Base-by-base conservation (phyloP, 2,329 filamentous ascomycete species). In the Fusarium palustre region DNA sequence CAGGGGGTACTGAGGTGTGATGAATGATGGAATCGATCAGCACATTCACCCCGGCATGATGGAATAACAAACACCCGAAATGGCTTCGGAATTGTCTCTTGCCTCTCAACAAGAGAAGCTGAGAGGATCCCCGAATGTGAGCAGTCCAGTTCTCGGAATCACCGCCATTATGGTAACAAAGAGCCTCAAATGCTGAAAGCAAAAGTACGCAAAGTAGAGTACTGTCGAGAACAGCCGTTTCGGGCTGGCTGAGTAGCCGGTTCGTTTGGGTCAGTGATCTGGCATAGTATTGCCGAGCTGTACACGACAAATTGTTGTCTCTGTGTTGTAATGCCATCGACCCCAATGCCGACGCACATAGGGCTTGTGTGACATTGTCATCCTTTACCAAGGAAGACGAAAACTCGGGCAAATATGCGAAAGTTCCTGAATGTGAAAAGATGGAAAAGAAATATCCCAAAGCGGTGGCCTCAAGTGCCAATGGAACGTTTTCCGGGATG, bases 71-170 rank as follows among this genome's bases (percentile, higher is more conserved):
- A 15, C 28, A 5, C 6, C 54, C 54, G 2, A 56, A 52, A 0
- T 10, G 7, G 6, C 45, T 52, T 18, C 3, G 3, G 2, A 56
- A 8, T 11, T 56, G 54, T 15, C 1, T 20, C 20, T 20, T 28
- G 1, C 45, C 34, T 16, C 54, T 41, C 4, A 50, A 11, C 12
- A 33, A 8, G 6, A 56, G 34, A 20, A 56, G 45, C 6, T 50
- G n/a, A 41, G 43, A 50, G 16, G 54, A 56, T 18, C 54, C 54
- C 45, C 16, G 54, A 13, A 56, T 41, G 3, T 56, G 54, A 10
- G 54, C 34, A 28, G 20, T 41, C 54, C 54, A 50, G 4, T 41
- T 24, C 18, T 15, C 12, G 2, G 34, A 18, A 41, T 52, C n/a
- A 5, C 45, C 45, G 2, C 13, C 45, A 34, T 8, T 20, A 15